Percentiles rank a stretch among this genome's conserved stretches.
Conservation (phyloP, 345 rosid species). For the Turritis glabra region DNA sequence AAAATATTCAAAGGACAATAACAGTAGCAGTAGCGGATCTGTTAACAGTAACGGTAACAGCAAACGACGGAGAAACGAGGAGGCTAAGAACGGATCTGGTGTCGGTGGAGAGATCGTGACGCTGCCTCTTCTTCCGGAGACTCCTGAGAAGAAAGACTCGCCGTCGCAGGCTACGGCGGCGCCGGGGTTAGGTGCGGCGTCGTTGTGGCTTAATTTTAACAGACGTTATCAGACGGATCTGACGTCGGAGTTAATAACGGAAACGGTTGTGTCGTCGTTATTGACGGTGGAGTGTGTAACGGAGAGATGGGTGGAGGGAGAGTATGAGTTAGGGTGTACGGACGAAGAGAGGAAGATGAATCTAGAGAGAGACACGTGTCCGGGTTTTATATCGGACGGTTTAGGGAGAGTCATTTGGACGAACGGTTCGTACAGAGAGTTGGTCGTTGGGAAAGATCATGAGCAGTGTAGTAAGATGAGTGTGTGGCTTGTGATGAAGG, state of each 20-base stretch:
- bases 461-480: constrained; percentile 33
- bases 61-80: constrained; percentile 35
- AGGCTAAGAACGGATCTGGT: constrained; percentile 31
- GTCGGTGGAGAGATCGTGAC: constrained; percentile 40
- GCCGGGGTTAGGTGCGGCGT: neutral
- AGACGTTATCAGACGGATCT: constrained; percentile 5
- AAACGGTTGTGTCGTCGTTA: constrained; percentile 38
- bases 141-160: constrained; percentile 42
- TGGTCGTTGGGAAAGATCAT: constrained; percentile 42
- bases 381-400: constrained; percentile 72
- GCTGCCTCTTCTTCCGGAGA: constrained; percentile 66
- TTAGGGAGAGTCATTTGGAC: constrained; percentile 69
- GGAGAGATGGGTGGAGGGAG: constrained; percentile 48
- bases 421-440: constrained; percentile 53
- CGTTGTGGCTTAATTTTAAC: constrained; percentile 41
- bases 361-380: constrained; percentile 69
- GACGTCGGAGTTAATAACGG: constrained; percentile 27
- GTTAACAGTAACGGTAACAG: constrained; percentile 31
- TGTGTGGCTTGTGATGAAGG: constrained; percentile 71
- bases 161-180: neutral
- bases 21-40: constrained; percentile 33
- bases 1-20: constrained; percentile 39
- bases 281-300: constrained; percentile 68
- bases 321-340: constrained; percentile 50
- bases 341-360: constrained; percentile 57